Evolutionary conservation across 805 yeast species (phyloP), one percentile per base, ranked within the genome.

Genomic region (Lipomyces chichibuensis): DNA sequence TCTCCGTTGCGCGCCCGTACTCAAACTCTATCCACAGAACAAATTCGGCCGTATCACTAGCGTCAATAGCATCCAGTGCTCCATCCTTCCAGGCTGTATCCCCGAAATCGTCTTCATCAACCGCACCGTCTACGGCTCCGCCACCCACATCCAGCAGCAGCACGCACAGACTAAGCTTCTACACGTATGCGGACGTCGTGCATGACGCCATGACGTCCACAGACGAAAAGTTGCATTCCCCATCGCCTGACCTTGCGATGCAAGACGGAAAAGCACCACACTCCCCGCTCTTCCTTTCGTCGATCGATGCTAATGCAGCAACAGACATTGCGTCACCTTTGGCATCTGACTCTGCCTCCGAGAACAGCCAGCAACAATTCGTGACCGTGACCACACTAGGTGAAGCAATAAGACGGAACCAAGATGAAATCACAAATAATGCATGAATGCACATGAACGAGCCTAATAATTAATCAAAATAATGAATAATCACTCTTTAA

Each of bases 1-100:
- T 91, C 20, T 87, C 87, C 72, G 80, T 88, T 46, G 80, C 88
- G 65, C 81, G 89, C 69, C 85, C 86, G 13, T 53, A 55, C 29
- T 17, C 62, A 23, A 13, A 49, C 7, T 29, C 62, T n/a, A n/a
- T 55, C 32, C 55, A 65, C 57, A 49, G 52, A 20, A 25, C 62
- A 9, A 46, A 46, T 23, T 43, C 56, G 23, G 32, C 62, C 29
- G 9, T 46, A 13, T 46, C 62, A n/a, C 37, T 33, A 8, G 39
- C 61, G 46, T 62, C 56, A 17, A 17, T 35, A 20, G 35, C 53
- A 3, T 27, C 54, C 11, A 29, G 37, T 11, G 37, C 37, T n/a
- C 13, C 29, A 43, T 58, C 52, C 6, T 33, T 29, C 23, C 53
- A 7, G 17, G 17, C 60, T 20, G 13, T 35, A 51, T 32, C 60